phyloP scores from a whole-genome alignment of 768 basidiomycete genomes.

The Clitopilus passeckerianus region DNA sequence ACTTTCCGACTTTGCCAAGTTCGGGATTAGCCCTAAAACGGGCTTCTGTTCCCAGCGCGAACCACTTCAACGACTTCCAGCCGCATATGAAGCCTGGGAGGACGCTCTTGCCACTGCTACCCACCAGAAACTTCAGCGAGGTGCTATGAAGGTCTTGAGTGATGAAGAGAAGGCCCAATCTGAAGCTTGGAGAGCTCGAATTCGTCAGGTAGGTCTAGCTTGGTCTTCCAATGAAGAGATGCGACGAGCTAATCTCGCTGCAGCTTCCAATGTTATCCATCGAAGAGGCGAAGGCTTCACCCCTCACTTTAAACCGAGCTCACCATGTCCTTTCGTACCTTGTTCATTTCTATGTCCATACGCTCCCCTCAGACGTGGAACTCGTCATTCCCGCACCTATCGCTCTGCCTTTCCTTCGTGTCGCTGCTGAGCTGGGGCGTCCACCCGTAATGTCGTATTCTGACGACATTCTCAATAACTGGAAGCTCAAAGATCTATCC shows the following conservation, averaged over 20 bases:
- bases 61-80: slow-evolving; percentile 7
- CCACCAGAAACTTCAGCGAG: slow-evolving; percentile 1
- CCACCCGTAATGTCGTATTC: slow-evolving; percentile 90
- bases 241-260: not conserved
- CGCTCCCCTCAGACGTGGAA: slow-evolving; percentile 39
- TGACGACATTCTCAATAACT: slow-evolving; percentile 90
- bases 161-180: slow-evolving; percentile 13
- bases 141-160: not conserved
- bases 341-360: slow-evolving; percentile 75
- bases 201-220: slow-evolving; percentile 34
- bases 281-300: slow-evolving; percentile 32
- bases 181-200: slow-evolving; percentile 38
- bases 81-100: slow-evolving; percentile 11
- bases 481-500: slow-evolving; percentile 29
- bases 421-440: slow-evolving; percentile 66
- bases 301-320: slow-evolving; percentile 62
- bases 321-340: slow-evolving; percentile 72
- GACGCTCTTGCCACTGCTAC: slow-evolving; percentile 7
- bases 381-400: slow-evolving; percentile 67
- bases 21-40: not conserved
- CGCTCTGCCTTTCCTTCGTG: slow-evolving; percentile 68
- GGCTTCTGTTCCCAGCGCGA: not conserved
- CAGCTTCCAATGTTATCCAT: slow-evolving; percentile 54
- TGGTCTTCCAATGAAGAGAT: not conserved
- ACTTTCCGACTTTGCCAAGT: not conserved